Evolutionary conservation across 2,329 filamentous ascomycete species (phyloP).

Genomic region (Byssochlamys sp.): DNA sequence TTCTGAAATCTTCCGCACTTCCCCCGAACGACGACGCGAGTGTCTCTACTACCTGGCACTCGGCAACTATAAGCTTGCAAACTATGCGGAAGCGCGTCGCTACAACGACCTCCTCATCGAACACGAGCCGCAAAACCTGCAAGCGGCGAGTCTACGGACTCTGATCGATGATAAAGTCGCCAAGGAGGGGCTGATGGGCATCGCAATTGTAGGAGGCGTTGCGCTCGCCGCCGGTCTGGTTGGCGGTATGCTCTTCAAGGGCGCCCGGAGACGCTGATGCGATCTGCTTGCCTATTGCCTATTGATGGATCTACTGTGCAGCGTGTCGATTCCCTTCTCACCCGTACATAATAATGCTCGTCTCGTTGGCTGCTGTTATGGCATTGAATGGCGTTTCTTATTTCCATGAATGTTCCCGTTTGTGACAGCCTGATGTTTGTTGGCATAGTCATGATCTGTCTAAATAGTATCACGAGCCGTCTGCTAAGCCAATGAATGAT

Average conservation of each 20-base stretch:
- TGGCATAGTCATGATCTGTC: conserved; percentile 1
- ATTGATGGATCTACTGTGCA: conserved; percentile 1
- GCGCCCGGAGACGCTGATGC: conserved; percentile 52
- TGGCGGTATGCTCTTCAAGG: conserved; percentile 74
- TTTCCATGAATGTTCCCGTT: background rate
- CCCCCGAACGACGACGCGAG: conserved; percentile 86
- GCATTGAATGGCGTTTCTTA: conserved; percentile 10
- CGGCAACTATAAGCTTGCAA: conserved; percentile 95
- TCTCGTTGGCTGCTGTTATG: conserved; percentile 4
- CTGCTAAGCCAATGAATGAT: background rate
- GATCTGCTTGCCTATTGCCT: background rate
- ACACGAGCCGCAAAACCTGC: conserved; percentile 81
- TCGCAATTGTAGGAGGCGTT: conserved; percentile 87
- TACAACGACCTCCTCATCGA: conserved; percentile 91
- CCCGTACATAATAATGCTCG: conserved; percentile 2
- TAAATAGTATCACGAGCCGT: background rate
- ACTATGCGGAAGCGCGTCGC: conserved; percentile 85
- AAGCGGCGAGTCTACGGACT: conserved; percentile 73
- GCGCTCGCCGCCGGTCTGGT: conserved; percentile 89
- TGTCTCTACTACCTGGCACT: conserved; percentile 96
- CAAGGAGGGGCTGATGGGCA: conserved; percentile 84
- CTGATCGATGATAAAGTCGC: conserved; percentile 94
- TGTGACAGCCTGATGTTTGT: background rate
- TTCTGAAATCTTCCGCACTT: conserved; percentile 89
- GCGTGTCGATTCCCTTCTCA: background rate